These are phyloP conservation scores for Herpotrichia juniperi DNA, from an alignment of 2,329 filamentous ascomycete genomes.

Conservation along the genomic window DNA sequence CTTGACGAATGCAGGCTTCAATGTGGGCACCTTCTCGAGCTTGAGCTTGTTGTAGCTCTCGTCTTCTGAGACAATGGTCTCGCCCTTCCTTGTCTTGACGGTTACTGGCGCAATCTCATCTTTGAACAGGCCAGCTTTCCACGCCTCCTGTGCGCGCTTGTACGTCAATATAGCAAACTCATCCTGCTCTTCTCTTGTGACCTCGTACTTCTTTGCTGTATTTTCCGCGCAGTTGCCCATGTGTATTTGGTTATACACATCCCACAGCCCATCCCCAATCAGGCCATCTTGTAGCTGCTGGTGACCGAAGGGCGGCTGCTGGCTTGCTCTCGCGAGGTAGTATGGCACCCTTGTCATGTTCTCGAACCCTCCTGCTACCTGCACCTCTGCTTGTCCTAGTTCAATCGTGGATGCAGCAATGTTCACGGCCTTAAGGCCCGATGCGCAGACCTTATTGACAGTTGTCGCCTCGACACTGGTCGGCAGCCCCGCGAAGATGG, in stretches of 20 bases:
- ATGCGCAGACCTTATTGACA: constrained; percentile 98
- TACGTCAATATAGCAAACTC: constrained; percentile 89
- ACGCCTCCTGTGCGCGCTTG: constrained; percentile 86
- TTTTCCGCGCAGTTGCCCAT: constrained; percentile 98
- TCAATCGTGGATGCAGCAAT: constrained; percentile 95
- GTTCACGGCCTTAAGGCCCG: constrained; percentile 88
- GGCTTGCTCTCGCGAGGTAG: constrained; percentile 82
- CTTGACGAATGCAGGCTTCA: constrained; percentile 92
- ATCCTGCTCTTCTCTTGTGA: constrained; percentile 88
- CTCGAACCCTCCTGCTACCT: constrained; percentile 96
- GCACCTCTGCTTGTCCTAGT: constrained; percentile 84
- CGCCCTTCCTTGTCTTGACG: constrained; percentile 82
- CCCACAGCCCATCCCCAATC: constrained; percentile 92
- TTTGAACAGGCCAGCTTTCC: constrained; percentile 80
- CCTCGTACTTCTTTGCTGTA: constrained; percentile 83
- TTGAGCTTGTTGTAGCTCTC: constrained; percentile 90
- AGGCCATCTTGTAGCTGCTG: constrained; percentile 88
- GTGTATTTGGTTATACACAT: constrained; percentile 95
- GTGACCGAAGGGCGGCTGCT: constrained; percentile 84
- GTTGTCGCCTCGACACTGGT: constrained; percentile 85
- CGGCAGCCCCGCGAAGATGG: constrained; percentile 84
- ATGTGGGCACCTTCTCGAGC: constrained; percentile 79
- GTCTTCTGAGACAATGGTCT: constrained; percentile 75
- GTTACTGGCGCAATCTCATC: constrained; percentile 92
- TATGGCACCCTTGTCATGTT: constrained; percentile 96